Conservation (phyloP, 805 yeast species). For the Debaryomyces maramus region DNA sequence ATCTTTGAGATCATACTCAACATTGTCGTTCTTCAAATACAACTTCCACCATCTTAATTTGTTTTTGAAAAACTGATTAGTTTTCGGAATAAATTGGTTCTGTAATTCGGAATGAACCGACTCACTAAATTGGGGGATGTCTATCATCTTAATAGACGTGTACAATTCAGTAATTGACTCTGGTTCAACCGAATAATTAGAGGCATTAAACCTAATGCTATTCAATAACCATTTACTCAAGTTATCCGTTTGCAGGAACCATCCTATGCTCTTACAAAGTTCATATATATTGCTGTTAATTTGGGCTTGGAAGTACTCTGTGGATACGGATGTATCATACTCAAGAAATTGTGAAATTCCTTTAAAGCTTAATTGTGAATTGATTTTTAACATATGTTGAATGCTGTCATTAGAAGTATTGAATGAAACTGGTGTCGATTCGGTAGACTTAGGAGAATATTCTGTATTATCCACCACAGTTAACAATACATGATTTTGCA, state of each 20-base stretch:
- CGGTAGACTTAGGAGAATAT: slow-evolving; percentile 36
- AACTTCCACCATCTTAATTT: slow-evolving; percentile 43
- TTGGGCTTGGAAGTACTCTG: slow-evolving; percentile 27
- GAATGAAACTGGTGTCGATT: slow-evolving; percentile 26
- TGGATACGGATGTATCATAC: slow-evolving; percentile 32
- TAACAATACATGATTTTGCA: slow-evolving; percentile 27
- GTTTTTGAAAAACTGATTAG: slow-evolving; percentile 27
- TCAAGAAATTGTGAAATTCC: slow-evolving; percentile 33
- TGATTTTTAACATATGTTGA: slow-evolving; percentile 33
- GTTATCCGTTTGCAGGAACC: slow-evolving; percentile 25
- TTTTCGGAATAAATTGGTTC: slow-evolving; percentile 30
- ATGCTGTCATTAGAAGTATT: slow-evolving; percentile 10
- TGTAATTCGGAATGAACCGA: slow-evolving; percentile 39
- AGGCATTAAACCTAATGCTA: slow-evolving; percentile 16
- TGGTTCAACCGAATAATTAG: slow-evolving; percentile 13
- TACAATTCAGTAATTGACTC: slow-evolving; percentile 17
- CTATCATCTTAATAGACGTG: slow-evolving; percentile 20
- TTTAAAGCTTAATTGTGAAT: slow-evolving; percentile 23
- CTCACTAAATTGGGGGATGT: slow-evolving; percentile 28
- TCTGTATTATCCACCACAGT: slow-evolving; percentile 40
- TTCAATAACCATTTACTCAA: slow-evolving; percentile 23
- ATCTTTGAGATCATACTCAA: slow-evolving; percentile 43
- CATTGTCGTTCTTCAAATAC: slow-evolving; percentile 43
- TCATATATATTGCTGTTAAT: slow-evolving; percentile 38
- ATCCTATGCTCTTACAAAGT: slow-evolving; percentile 29